Percentiles rank a stretch among this genome's conserved stretches.
phyloP scores from a whole-genome alignment of 148 eudicot species.

The Vaccinium darrowii region DNA sequence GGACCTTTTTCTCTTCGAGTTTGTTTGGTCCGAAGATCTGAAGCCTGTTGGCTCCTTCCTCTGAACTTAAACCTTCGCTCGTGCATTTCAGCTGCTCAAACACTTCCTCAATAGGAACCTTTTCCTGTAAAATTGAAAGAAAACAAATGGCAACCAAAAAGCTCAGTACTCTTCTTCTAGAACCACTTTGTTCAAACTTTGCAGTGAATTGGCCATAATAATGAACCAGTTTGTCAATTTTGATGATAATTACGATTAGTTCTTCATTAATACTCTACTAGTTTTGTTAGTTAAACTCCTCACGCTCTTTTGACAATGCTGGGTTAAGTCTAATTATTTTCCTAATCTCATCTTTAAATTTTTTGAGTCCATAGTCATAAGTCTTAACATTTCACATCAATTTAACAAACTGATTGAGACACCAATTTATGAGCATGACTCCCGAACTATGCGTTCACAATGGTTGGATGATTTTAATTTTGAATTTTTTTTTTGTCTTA shows the following conservation, averaged over 20 bases:
- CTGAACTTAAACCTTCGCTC: slow-evolving; percentile 65
- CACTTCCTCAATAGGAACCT: slow-evolving; percentile 94
- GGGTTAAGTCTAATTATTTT: neutral
- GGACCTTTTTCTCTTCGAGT: slow-evolving; percentile 86
- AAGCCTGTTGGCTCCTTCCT: slow-evolving; percentile 83
- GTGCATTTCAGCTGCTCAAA: slow-evolving; percentile 89
- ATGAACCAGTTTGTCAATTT: neutral
- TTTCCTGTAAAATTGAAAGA: slow-evolving; percentile 53
- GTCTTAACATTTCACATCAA: neutral
- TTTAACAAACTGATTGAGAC: neutral
- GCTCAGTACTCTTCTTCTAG: neutral
- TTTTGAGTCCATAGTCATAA: neutral
- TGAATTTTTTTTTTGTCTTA: neutral
- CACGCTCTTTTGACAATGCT: neutral
- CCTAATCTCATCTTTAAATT: neutral
- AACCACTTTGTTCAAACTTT: neutral
- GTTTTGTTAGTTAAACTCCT: neutral
- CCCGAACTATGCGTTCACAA: neutral
- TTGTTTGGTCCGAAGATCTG: slow-evolving; percentile 88
- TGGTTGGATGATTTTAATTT: neutral
- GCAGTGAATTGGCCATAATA: neutral
- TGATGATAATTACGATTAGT: neutral
- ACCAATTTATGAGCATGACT: neutral
- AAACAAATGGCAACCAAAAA: neutral
- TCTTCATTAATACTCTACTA: neutral